phyloP scores from a whole-genome alignment of 192 early-diverging fungal genomes.

The Physocladia obscura region DNA sequence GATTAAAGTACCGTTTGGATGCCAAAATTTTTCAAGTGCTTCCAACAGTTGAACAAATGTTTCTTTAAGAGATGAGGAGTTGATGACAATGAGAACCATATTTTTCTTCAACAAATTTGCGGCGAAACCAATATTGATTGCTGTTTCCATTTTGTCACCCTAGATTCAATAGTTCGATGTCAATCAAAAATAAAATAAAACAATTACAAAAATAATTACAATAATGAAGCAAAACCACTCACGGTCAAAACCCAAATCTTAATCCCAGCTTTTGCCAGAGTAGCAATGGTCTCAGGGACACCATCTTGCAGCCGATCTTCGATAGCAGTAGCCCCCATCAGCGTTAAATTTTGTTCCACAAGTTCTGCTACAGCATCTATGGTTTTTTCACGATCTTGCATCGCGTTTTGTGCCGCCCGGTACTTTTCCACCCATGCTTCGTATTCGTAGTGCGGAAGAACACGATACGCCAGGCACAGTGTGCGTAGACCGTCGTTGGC shows the following conservation, averaged over 20 bases:
- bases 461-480: slow-evolving; percentile 79
- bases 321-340: slow-evolving; percentile 93
- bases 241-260: slow-evolving; percentile 94
- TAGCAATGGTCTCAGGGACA: slow-evolving; percentile 86
- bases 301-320: slow-evolving; percentile 96
- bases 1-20: slow-evolving; percentile 34
- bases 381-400: slow-evolving; percentile 71
- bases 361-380: slow-evolving; percentile 70
- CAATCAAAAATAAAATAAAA: slow-evolving; percentile 4
- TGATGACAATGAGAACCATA: slow-evolving; percentile 58
- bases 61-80: slow-evolving; percentile 41
- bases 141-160: slow-evolving; percentile 97
- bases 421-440: slow-evolving; percentile 75
- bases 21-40: slow-evolving; percentile 57
- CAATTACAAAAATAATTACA: slow-evolving; percentile 5
- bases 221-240: neutral
- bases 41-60: slow-evolving; percentile 61
- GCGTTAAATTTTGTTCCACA: slow-evolving; percentile 77
- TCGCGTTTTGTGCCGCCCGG: slow-evolving; percentile 66
- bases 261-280: slow-evolving; percentile 81
- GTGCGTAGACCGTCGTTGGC: slow-evolving; percentile 80
- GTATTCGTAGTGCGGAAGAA: slow-evolving; percentile 72
- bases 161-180: neutral
- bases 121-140: slow-evolving; percentile 97
- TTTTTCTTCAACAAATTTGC: slow-evolving; percentile 49